Base-by-base conservation (phyloP, 179 eudicot genomes). In the Silene coronaria region DNA sequence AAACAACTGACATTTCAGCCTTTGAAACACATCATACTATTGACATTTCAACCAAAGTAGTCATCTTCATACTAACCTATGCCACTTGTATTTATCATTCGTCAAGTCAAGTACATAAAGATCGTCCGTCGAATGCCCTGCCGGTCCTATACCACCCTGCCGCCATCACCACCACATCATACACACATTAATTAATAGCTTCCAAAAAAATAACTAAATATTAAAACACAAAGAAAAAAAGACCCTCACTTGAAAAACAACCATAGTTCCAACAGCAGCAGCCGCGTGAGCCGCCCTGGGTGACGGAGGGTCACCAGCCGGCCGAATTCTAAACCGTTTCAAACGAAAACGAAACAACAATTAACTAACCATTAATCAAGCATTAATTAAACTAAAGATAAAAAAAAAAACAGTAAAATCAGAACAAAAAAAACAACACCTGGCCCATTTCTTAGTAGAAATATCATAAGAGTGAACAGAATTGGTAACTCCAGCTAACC, bases 241-340 rank as follows among this genome's bases (percentile, higher is more conserved):
- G 4, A 19, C 3, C 5, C 81, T 86, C 82, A 95, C 99, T 96
- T 95, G 99, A 89, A 95, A 92, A 17, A 92, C 99, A 78, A 95
- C 99, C 97, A 95, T 91, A n/a, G 99, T 91, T 32, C 97, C 97
- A 46, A 95, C 97, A 8, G 96, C 97, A 71, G 97, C 93, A 1
- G 99, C 97, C 0, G 90, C 88, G 70, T 92, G 99, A 2, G 99
- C 99, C 28, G 97, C 99, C 89, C 99, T 87, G 3, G 97, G 99
- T 6, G 99, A 95, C 28, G 99, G 97, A 17, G 99, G 97, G 7
- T 95, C 99, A 14, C 97, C 99, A 0, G 92, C 91, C 0, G 99
- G 97, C 34, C 87, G 85, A 45, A 95, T 86, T 70, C 99, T 95
- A 62, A 8, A 28, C 65, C 32, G 6, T 53, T 26, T 9, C 34